These are phyloP conservation scores for Cucumis variabilis DNA, from an alignment of 331 rosid genomes.

Conservation along the genomic window DNA sequence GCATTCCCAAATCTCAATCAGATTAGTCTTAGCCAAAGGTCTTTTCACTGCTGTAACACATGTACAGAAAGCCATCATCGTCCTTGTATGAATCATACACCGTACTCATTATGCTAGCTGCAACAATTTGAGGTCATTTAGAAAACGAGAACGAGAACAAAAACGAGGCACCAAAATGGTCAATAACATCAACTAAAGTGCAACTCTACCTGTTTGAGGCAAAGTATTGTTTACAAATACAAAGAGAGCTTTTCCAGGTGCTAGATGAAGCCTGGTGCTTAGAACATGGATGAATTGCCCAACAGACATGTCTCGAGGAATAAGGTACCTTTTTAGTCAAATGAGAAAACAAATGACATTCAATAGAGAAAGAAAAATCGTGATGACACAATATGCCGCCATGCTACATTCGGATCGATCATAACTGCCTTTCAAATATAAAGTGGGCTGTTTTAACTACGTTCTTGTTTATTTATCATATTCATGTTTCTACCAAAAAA, in stretches of 20 bases:
- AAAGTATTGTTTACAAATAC: conserved; percentile 73
- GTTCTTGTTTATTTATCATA: neutral
- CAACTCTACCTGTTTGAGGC: conserved; percentile 76
- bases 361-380: neutral
- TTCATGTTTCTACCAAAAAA: too few relatives aligned
- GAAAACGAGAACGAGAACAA: neutral
- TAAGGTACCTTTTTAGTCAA: conserved; percentile 55
- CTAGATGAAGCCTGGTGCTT: conserved; percentile 65
- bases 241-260: conserved; percentile 81
- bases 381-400: neutral
- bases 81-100: conserved; percentile 74
- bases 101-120: conserved; percentile 71
- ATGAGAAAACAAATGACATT: conserved; percentile 20
- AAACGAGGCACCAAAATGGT: neutral
- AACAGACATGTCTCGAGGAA: conserved; percentile 77
- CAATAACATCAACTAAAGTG: neutral
- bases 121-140: conserved; percentile 23
- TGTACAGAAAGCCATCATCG: conserved; percentile 86
- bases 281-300: conserved; percentile 78
- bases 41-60: conserved; percentile 83
- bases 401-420: neutral
- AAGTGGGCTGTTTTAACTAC: neutral
- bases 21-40: conserved; percentile 70
- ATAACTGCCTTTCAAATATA: neutral
- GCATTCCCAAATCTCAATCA: conserved; percentile 22